Evolutionary conservation across 805 yeast species (phyloP).

Genomic region (Cyberlindnera meyerae): DNA sequence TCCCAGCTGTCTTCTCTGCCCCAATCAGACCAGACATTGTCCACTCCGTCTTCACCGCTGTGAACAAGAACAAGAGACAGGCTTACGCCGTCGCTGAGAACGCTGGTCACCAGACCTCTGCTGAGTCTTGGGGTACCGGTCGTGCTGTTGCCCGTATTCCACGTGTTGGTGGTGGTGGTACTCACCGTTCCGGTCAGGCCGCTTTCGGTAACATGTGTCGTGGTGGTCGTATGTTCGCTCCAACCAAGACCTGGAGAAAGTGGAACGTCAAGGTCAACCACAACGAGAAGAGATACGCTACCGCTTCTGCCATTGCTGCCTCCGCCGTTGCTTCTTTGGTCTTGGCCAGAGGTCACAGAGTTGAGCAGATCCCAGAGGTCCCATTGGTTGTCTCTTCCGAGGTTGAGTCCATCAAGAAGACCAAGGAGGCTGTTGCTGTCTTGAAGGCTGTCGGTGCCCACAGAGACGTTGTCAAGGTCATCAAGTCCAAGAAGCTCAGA

Average conservation of each 20-base stretch:
- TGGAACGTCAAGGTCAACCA: conserved; percentile 99
- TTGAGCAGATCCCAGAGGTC: conserved; percentile 96
- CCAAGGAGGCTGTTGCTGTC: conserved; percentile 98
- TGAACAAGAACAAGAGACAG: conserved; percentile 99
- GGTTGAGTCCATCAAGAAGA: conserved; percentile 87
- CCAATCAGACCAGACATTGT: conserved; percentile 99
- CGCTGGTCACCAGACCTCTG: conserved; percentile 99
- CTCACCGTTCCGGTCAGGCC: conserved; percentile 99
- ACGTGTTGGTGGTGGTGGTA: conserved; percentile 99
- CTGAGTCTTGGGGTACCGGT: conserved; percentile 99
- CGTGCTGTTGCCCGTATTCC: conserved; percentile 99
- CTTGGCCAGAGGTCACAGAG: conserved; percentile 99
- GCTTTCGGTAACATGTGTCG: conserved; percentile 99
- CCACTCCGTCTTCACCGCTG: conserved; percentile 97
- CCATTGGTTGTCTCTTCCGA: conserved; percentile 96
- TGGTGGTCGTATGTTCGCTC: conserved; percentile 99
- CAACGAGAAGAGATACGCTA: conserved; percentile 99
- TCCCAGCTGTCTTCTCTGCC: conserved; percentile 99
- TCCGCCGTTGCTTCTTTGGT: conserved; percentile 97
- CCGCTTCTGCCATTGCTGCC: conserved; percentile 99
- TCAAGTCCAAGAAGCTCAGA: conserved; percentile 97
- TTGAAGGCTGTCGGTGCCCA: conserved; percentile 98
- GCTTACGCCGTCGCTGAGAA: conserved; percentile 99
- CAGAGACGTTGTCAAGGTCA: conserved; percentile 95
- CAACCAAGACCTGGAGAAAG: conserved; percentile 99